These are phyloP conservation scores for Taxillus chinensis DNA, from an alignment of 164 flowering plant genomes.

Conservation along the genomic window DNA sequence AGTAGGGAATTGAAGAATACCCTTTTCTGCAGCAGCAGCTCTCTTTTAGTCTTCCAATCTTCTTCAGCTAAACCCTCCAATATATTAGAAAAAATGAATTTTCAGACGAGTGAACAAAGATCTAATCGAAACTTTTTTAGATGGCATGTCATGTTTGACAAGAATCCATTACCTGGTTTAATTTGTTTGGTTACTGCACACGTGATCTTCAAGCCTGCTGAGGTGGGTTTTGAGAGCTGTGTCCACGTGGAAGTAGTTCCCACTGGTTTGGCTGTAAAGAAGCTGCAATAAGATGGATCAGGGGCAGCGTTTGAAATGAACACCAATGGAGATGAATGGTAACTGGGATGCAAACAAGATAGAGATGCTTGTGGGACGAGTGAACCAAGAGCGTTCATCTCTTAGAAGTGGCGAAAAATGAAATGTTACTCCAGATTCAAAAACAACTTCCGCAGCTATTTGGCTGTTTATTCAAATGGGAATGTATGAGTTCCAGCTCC, in stretches of 20 bases:
- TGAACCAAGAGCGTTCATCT: slow-evolving; percentile 36
- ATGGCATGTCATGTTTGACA: background rate
- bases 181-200: slow-evolving; percentile 76
- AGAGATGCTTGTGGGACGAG: slow-evolving; percentile 22
- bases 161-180: slow-evolving; percentile 63
- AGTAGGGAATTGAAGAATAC: slow-evolving; percentile 16
- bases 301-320: slow-evolving; percentile 15
- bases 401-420: background rate
- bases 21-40: slow-evolving; percentile 63
- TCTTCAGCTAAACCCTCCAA: slow-evolving; percentile 67
- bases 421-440: background rate
- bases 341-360: slow-evolving; percentile 19
- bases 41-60: slow-evolving; percentile 86
- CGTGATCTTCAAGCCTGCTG: slow-evolving; percentile 26
- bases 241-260: slow-evolving; percentile 8
- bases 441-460: background rate
- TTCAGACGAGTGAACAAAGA: background rate
- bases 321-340: slow-evolving; percentile 13
- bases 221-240: slow-evolving; percentile 5
- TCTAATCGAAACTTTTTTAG: background rate
- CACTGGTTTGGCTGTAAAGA: slow-evolving; percentile 4
- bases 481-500: background rate
- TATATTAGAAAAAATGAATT: slow-evolving; percentile 3
- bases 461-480: background rate
- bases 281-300: slow-evolving; percentile 11